A percentile compares a stretch with the other conserved stretches of the same genome.
Conservation (phyloP, 352 stramenopile species). For the Globisporangium cystogenes region DNA sequence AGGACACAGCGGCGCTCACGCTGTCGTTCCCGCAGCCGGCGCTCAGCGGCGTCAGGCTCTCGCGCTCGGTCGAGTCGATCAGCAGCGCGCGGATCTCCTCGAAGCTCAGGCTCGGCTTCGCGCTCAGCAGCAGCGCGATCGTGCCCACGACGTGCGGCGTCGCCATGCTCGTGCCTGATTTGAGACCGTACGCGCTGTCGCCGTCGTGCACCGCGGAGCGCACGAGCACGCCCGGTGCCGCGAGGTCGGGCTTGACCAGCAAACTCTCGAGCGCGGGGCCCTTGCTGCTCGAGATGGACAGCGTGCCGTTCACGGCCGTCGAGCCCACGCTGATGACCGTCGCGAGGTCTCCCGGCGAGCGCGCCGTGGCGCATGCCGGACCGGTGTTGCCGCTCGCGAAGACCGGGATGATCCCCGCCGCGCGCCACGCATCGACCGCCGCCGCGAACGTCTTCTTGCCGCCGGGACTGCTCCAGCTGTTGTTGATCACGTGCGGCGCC, state of each 20-base stretch:
- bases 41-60: constrained; percentile 5
- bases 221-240: constrained; percentile 27
- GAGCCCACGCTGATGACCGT: constrained; percentile 32
- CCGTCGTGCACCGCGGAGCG: constrained; percentile 30
- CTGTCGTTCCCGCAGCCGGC: constrained; percentile 6
- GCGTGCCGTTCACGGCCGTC: constrained; percentile 22
- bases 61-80: constrained; percentile 11
- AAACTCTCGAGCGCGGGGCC: constrained; percentile 25
- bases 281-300: constrained; percentile 35
- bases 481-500: constrained; percentile 46
- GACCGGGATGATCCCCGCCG: constrained; percentile 43
- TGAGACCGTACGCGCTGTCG: constrained; percentile 25
- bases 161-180: constrained; percentile 59
- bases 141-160: constrained; percentile 37
- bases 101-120: constrained; percentile 22
- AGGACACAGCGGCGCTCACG: background rate
- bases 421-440: constrained; percentile 33
- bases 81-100: constrained; percentile 15
- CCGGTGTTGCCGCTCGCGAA: constrained; percentile 48
- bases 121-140: constrained; percentile 41
- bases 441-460: constrained; percentile 30
- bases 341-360: constrained; percentile 31
- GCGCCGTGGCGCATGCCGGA: constrained; percentile 19
- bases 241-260: constrained; percentile 38
- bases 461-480: constrained; percentile 38